Base-by-base conservation (phyloP, 176 grass and related monocot species). In the Paspalum notatum region DNA sequence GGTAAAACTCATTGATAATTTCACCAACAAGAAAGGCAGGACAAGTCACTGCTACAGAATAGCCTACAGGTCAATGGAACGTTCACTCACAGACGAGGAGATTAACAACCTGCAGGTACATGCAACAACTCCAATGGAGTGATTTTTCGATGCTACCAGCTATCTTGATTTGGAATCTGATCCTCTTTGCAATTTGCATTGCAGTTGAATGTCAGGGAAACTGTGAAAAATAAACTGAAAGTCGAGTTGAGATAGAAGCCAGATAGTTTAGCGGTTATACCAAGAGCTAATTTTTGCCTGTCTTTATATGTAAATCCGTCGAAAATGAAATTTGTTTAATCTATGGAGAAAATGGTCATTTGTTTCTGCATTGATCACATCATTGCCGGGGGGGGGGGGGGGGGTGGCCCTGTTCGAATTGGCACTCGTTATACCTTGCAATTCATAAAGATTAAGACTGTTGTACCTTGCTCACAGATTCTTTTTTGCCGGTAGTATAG, bases 11-110 rank as follows among this genome's bases (percentile, higher is more conserved):
- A 98, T 98, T 38, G 96, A 98, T 64, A 95, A 95, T 91, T 95
- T 95, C 59, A 98, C 96, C 9, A 95, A 95, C 75, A 98, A 98
- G 86, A 95, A 98, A 86, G 96, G 96, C 47, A 93, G 95, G 92
- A 95, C 96, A 9, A 98, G 96, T 54, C 92, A 98, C 76, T 98
- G 92, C 84, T 95, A 98, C 71, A 90, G 96, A 74, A 93, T 98
- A 82, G 87, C 92, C 8, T 98, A 93, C 80, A 88, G 95, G 68
- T 94, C 92, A 16, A 98, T 88, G 90, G 95, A 98, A 59, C 85
- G 92, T 14, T 98, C 95, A 3, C 92, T 98, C 14, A 93, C 95
- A 6, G 92, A 98, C 13, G 90, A 98, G 54, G 92, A 98, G 77
- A 98, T 98, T 60, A 98, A 98, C 11, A 56, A 87, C 14, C 57